Base-by-base conservation (phyloP, 305 asterid genomes). In the Fraxinus xanthoxyloides region DNA sequence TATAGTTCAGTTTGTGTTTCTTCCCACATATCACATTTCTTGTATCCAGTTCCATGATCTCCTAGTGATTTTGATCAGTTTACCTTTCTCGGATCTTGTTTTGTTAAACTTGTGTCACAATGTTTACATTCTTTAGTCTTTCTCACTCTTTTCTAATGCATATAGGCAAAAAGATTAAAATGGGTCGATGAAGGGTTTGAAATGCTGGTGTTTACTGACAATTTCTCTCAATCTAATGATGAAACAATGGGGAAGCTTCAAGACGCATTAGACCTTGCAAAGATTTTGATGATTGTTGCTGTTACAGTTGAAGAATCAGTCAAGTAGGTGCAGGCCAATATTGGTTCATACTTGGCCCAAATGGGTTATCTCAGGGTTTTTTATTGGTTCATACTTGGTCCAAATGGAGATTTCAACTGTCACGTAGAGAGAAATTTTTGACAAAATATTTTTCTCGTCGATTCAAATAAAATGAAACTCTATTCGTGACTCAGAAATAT, bases 101-200 rank as follows among this genome's bases (percentile, higher is more conserved):
- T 19, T 12, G 23, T 70, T 77, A 40, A 7, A 84, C 65, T 69
- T 2, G 61, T 19, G 12, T 26, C 17, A 3, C 19, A 23, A 9
- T 76, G 36, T 31, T 80, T 72, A 74, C 9, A 75, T 28, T 7
- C 51, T 3, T 9, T 5, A 8, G 23, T 48, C n/a, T 17, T 80
- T 67, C 26, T 78, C 23, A 21, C 32, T 46, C 17, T 75, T 23
- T 51, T 46, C 36, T 2, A 80, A n/a, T 85, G 32, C 69, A 35
- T 81, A 36, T 84, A 91, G 98, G 98, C 92, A 67, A 83, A 88
- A 85, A 92, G 87, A 82, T 85, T 95, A 90, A 92, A 89, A 87
- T 93, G 95, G 97, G 94, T 95, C 72, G 99, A 93, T 85, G 95
- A 93, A 88, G 91, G 84, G 46, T 92, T 78, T 70, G 94, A 92